A percentile compares a stretch with the other conserved stretches of the same genome.
These are phyloP conservation scores for Serendipita vermifera DNA, from an alignment of 768 basidiomycete genomes.

Conservation along the genomic window DNA sequence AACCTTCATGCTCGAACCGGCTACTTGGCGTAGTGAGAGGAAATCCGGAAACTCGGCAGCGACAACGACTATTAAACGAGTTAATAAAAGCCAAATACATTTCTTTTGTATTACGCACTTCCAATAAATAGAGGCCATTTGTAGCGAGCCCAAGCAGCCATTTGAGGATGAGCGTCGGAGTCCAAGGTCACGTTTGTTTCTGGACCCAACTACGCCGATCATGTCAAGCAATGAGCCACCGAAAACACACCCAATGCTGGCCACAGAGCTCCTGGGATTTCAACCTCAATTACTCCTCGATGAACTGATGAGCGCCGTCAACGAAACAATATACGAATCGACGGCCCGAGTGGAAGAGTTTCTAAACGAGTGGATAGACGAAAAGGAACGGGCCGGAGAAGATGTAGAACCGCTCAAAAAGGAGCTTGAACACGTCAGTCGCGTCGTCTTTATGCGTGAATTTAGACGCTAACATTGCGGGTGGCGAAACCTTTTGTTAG, in stretches of 20 bases:
- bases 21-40: not conserved
- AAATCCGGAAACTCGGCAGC: not conserved
- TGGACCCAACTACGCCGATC: too few relatives aligned
- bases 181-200: not conserved
- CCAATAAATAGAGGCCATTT: not conserved
- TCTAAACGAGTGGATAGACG: slow-evolving; percentile 59
- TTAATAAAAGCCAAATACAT: not conserved
- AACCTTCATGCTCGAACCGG: slow-evolving; percentile 3
- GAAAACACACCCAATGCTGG: not conserved
- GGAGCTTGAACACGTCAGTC: slow-evolving; percentile 31
- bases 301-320: slow-evolving; percentile 72
- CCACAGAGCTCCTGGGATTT: slow-evolving; percentile 62
- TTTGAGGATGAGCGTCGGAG: not conserved
- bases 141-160: not conserved
- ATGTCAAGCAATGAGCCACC: not conserved
- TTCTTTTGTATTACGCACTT: too few relatives aligned
- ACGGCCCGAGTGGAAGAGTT: slow-evolving; percentile 73
- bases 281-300: slow-evolving; percentile 75
- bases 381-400: slow-evolving; percentile 35
- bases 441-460: not conserved
- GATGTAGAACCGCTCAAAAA: slow-evolving; percentile 23
- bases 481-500: slow-evolving; percentile 61
- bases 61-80: not conserved
- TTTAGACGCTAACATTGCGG: slow-evolving; percentile 25
- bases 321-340: slow-evolving; percentile 63